Evolutionary conservation across 2,329 filamentous ascomycete species (phyloP).

Genomic region (Coniochaeta sp.): DNA sequence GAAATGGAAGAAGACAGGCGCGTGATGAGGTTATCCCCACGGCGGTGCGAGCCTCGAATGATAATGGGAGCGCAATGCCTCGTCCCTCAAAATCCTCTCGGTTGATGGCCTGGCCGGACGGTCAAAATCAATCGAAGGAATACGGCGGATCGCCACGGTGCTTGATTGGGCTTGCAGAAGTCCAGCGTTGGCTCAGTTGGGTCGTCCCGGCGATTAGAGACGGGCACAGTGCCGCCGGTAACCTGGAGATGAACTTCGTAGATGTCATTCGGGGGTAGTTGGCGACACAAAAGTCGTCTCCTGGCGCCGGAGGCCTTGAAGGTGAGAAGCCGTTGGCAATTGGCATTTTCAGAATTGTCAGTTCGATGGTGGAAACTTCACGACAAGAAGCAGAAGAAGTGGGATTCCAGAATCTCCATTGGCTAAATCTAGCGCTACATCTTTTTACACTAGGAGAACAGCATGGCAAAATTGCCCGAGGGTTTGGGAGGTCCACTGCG

Average conservation of each 20-base stretch:
- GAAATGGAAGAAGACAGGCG: too few species aligned
- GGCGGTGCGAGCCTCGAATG: background rate
- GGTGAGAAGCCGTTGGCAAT: too few species aligned
- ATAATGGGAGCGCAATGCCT: background rate
- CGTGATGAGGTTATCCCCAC: background rate
- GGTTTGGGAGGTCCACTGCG: too few species aligned
- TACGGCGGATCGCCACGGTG: background rate
- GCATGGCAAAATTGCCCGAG: background rate
- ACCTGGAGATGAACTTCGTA: background rate
- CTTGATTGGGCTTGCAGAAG: background rate
- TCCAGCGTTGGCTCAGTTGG: background rate
- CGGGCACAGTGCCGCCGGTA: background rate
- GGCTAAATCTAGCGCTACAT: background rate
- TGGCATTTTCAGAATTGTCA: too few species aligned
- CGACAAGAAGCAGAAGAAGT: too few species aligned
- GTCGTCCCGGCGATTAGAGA: background rate
- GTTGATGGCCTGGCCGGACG: background rate
- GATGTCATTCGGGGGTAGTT: too few species aligned
- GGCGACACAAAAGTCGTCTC: too few species aligned
- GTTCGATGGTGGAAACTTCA: too few species aligned
- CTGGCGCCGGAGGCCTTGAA: too few species aligned
- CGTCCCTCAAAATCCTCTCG: background rate
- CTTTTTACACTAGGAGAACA: background rate
- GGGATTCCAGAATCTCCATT: background rate
- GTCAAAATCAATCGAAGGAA: background rate